Conservation (phyloP, 2,329 filamentous ascomycete species). For the Purpureocillium takamizusanense region DNA sequence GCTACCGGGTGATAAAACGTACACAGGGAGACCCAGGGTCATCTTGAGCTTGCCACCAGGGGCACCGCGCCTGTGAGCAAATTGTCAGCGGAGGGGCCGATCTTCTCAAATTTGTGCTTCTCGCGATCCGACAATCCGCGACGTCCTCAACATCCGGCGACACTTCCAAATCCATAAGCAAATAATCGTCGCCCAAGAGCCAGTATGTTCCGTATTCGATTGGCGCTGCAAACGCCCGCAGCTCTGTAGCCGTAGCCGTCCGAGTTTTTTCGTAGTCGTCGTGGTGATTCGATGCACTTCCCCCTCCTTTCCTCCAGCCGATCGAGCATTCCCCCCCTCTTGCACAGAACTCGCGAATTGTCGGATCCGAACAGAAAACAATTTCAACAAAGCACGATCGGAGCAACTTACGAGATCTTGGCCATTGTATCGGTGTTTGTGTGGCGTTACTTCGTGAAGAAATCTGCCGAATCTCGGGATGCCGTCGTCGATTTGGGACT, state of each 20-base stretch:
- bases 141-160: conserved; percentile 2
- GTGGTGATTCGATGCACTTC: too few species aligned
- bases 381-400: conserved; percentile 1
- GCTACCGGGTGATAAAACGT: conserved; percentile 38
- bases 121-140: background rate
- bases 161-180: background rate
- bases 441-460: conserved; percentile 30
- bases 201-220: background rate
- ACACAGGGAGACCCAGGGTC: conserved; percentile 99
- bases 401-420: conserved; percentile 50
- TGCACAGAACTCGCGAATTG: conserved; percentile 8
- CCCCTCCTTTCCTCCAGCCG: conserved; percentile 4
- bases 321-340: conserved; percentile 9
- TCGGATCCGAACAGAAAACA: conserved; percentile 10
- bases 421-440: conserved; percentile 48
- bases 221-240: background rate
- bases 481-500: conserved; percentile 24
- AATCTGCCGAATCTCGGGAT: conserved; percentile 26
- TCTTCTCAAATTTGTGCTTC: conserved; percentile 1
- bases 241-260: background rate
- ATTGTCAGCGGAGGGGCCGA: conserved; percentile 3
- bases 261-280: background rate
- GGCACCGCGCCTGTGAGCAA: conserved; percentile 61
- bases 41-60: conserved; percentile 99
- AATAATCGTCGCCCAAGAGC: too few species aligned